phyloP scores from a whole-genome alignment of 257 asterid species.

The Solanum clarkiae region DNA sequence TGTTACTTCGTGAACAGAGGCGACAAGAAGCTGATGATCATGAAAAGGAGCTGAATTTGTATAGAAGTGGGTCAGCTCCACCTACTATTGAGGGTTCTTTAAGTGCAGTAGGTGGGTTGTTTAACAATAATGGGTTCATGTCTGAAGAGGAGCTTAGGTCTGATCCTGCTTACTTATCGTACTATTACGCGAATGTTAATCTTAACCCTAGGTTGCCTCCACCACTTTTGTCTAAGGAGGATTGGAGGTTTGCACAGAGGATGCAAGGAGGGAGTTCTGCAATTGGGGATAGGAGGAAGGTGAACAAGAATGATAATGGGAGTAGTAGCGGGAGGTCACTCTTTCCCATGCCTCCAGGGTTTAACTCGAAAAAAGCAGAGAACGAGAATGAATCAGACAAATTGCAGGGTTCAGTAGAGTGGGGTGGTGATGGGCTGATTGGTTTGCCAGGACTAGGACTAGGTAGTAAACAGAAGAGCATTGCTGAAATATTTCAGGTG shows the following conservation, averaged over 20 bases:
- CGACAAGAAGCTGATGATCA: constrained; percentile 73
- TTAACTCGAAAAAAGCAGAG: constrained; percentile 51
- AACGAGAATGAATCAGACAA: constrained; percentile 33
- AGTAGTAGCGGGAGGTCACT: constrained; percentile 49
- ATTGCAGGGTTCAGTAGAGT: constrained; percentile 53
- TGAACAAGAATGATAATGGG: constrained; percentile 47
- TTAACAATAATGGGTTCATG: constrained; percentile 52
- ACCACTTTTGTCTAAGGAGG: constrained; percentile 88
- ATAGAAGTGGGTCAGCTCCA: constrained; percentile 97
- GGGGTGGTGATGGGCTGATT: constrained; percentile 98
- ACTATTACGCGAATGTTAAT: constrained; percentile 82
- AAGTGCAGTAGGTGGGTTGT: constrained; percentile 84
- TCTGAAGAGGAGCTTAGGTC: constrained; percentile 97
- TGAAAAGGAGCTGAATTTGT: constrained; percentile 86
- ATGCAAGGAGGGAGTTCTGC: constrained; percentile 75
- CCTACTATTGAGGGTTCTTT: constrained; percentile 95
- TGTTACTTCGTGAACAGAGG: constrained; percentile 62
- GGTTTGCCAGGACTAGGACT: constrained; percentile 79
- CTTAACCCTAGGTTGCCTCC: constrained; percentile 97
- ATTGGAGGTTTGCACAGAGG: constrained; percentile 83
- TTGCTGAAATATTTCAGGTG: constrained; percentile 82
- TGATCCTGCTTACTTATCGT: constrained; percentile 72
- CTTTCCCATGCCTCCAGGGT: constrained; percentile 59
- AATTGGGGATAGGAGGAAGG: constrained; percentile 88
- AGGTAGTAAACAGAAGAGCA: constrained; percentile 72